Base-by-base conservation (phyloP, 2,329 filamentous ascomycete species). In the Pseudogymnoascus sp. region DNA sequence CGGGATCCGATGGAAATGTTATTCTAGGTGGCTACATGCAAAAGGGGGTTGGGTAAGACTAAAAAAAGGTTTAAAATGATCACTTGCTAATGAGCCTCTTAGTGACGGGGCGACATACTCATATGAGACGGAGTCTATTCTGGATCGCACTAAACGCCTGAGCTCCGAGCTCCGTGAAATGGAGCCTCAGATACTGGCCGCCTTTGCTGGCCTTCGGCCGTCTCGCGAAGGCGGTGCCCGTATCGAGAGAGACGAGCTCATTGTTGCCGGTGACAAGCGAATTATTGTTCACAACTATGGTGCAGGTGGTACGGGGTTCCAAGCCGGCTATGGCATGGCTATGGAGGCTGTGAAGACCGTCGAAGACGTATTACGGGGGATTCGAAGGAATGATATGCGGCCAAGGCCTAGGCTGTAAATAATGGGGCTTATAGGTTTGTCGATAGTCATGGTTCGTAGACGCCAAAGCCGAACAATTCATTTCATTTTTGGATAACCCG, bases 241-340 rank as follows among this genome's bases (percentile, higher is more conserved):
- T 26, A 61, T 73, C 3, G 70, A 72, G 61, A 61, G 66, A 1
- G 74, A 71, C 38, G 59, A 57, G 12, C 65, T 62, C 7, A 73
- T 18, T 0, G 64, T 73, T 2, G 60, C 60, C 2, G 70, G 67
- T 5, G 62, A 63, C 2, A 61, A 57, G 2, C 58, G 56, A 3
- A 21, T 68, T 12, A 62, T 73, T 1, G 64, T 76, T 6, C 75
- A 76, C 63, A 76, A 76, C 59, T 77, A 78, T 62, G 76, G 76
- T 5, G 75, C 75, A 5, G 74, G 75, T 1, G 75, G 75, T 5
- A 75, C 75, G 1, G 76, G 75, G 0, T 78, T 73, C 60, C 74
- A 76, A 57, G 75, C 75, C 3, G 73, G 73, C 3, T 74, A 71
- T 37, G 73, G 72, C 5, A 74, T 74, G 73, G 72, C 74, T 0